Conservation (phyloP, 2,329 filamentous ascomycete genomes). For the Fusarium austroafricanum region DNA sequence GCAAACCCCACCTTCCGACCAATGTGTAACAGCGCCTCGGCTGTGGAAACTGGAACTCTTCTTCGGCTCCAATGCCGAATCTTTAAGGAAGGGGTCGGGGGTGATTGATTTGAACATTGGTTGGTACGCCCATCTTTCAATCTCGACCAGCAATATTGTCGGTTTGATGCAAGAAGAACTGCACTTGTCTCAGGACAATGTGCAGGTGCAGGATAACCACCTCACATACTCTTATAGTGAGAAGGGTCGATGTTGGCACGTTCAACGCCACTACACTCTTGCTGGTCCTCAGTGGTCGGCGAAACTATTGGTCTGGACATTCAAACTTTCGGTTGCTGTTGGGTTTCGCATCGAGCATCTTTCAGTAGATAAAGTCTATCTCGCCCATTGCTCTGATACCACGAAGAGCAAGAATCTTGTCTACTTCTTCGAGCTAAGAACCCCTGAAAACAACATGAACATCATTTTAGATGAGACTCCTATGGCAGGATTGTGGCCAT, state of each 20-base stretch:
- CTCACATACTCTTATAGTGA: too few species aligned
- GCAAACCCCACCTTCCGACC: too few species aligned
- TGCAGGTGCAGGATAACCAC: too few species aligned
- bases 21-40: too few species aligned
- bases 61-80: not conserved
- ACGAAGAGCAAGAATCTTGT: too few species aligned
- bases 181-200: not conserved
- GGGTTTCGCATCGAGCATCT: not conserved
- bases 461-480: too few species aligned
- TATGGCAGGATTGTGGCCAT: too few species aligned
- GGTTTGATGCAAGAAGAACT: not conserved
- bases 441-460: too few species aligned
- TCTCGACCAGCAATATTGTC: not conserved
- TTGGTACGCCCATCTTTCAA: not conserved
- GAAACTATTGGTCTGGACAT: not conserved
- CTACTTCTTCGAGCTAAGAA: too few species aligned
- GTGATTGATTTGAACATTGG: rapidly evolving
- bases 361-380: rapidly evolving
- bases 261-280: not conserved
- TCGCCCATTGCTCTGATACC: too few species aligned
- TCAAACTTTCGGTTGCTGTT: rapidly evolving
- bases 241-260: not conserved
- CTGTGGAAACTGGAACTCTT: too few species aligned
- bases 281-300: not conserved
- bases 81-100: rapidly evolving